Evolutionary conservation across 805 yeast genomes (phyloP).

Genomic region (Candida easanensis): DNA sequence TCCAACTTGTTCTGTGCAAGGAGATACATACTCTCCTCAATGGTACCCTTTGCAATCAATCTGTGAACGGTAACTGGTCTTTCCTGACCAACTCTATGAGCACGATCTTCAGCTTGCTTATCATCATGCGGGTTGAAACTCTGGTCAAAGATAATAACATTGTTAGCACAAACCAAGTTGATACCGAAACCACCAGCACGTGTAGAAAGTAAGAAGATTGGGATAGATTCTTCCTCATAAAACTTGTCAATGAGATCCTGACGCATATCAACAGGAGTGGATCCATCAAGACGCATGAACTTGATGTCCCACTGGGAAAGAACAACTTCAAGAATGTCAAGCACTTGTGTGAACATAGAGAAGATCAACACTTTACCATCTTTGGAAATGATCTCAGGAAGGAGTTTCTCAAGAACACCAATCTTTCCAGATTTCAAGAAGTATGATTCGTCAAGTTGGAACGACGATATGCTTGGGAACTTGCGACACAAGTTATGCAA

Average conservation of each 20-base stretch:
- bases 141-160: constrained; percentile 88
- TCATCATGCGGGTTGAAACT: constrained; percentile 98
- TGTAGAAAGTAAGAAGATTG: constrained; percentile 85
- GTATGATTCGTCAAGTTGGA: constrained; percentile 48
- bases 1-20: constrained; percentile 90
- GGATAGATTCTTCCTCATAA: constrained; percentile 76
- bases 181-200: constrained; percentile 99
- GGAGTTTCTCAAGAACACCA: constrained; percentile 47
- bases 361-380: constrained; percentile 75
- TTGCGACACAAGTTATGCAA: constrained; percentile 68
- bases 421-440: constrained; percentile 80
- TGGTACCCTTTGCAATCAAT: constrained; percentile 67
- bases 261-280: constrained; percentile 87
- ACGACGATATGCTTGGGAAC: constrained; percentile 66
- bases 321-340: constrained; percentile 82
- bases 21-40: constrained; percentile 85
- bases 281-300: constrained; percentile 89
- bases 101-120: constrained; percentile 97
- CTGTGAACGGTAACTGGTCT: constrained; percentile 78
- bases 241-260: constrained; percentile 89
- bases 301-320: constrained; percentile 61
- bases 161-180: constrained; percentile 91
- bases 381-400: constrained; percentile 56
- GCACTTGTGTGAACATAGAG: constrained; percentile 88
- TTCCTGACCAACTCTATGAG: constrained; percentile 95